Evolutionary conservation across 2,329 filamentous ascomycete genomes (phyloP).

Genomic region (Arthrobotrys iridis): DNA sequence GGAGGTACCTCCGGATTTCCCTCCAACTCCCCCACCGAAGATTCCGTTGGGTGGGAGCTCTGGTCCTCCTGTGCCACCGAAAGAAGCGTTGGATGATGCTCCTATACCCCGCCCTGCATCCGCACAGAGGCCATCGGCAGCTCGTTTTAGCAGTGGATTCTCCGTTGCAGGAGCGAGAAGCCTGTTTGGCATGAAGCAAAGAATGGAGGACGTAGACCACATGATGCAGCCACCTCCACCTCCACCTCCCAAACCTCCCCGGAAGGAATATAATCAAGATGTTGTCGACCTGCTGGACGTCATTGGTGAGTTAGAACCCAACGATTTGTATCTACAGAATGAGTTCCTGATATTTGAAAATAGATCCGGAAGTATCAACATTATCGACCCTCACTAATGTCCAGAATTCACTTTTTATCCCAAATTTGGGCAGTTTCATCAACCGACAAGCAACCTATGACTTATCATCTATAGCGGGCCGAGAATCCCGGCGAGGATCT

Average conservation of each 20-base stretch:
- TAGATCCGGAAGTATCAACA: conserved; percentile 84
- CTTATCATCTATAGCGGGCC: conserved; percentile 65
- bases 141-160: conserved; percentile 25
- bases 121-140: conserved; percentile 4
- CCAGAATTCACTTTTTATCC: conserved; percentile 87
- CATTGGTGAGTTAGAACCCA: conserved; percentile 66
- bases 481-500: conserved; percentile 55
- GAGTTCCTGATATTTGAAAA: conserved; percentile 57
- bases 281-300: conserved; percentile 76
- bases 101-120: not conserved
- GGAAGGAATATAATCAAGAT: conserved; percentile 68
- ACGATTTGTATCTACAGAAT: conserved; percentile 57
- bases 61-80: conserved; percentile 37
- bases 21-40: conserved; percentile 40
- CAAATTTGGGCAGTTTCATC: conserved; percentile 77
- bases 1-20: conserved; percentile 39
- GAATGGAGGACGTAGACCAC: conserved; percentile 35
- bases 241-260: conserved; percentile 5
- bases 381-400: conserved; percentile 87
- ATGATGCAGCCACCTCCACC: conserved; percentile 34
- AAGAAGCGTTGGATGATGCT: conserved; percentile 31
- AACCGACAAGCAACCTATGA: conserved; percentile 83
- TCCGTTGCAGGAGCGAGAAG: conserved; percentile 39
- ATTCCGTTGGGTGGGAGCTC: conserved; percentile 18
- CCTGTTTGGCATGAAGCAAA: conserved; percentile 45